Evolutionary conservation across 352 stramenopile species (phyloP), one percentile per base, ranked within the genome.

Genomic region (Elongisporangium anandrum): DNA sequence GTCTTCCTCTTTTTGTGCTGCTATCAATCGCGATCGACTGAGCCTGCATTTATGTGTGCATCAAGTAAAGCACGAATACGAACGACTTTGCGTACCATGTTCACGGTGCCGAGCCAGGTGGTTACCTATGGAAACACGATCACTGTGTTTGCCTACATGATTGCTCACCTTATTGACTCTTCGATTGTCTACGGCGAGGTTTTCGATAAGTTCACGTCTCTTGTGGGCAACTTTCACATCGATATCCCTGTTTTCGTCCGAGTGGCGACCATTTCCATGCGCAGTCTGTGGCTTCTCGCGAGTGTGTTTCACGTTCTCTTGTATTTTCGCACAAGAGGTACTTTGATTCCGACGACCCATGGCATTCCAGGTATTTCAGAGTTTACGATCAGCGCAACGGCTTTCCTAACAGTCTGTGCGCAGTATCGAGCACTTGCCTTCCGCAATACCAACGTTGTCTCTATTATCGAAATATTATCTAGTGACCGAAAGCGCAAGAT

Each of bases 81-180:
- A 21, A 29, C 26, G 19, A 52, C 24, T 10, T 6, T 52, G 47
- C 23, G 51, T 15, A 64, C 63, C 7, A 52, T 69, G 41, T 60
- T 69, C n/a, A 21, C 48, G 4, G 17, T 69, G 3, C 63, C 59
- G 20, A 66, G 63, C 29, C 63, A 69, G 26, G 58, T 65, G 9
- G 49, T 70, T 12, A 54, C 55, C 29, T 66, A 71, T 45, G 65
- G 56, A 16, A 71, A 54, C 47, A 24, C 54, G 19, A 55, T 71
- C 41, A 52, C 65, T 7, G 58, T 71, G 16, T 20, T 45, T 4
- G 67, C 60, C 60, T 68, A 71, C 57, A 38, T 58, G 8, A 6
- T 68, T 0, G 64, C 56, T 2, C 64, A 71, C 38, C 16, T 52
- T 7, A 21, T 68, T 21, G 64, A 71, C 49, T 65, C 64, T 20